Evolutionary conservation across 1,284 basidiomycete genomes (phyloP).

Genomic region (Rhodotorula mucilaginosa): DNA sequence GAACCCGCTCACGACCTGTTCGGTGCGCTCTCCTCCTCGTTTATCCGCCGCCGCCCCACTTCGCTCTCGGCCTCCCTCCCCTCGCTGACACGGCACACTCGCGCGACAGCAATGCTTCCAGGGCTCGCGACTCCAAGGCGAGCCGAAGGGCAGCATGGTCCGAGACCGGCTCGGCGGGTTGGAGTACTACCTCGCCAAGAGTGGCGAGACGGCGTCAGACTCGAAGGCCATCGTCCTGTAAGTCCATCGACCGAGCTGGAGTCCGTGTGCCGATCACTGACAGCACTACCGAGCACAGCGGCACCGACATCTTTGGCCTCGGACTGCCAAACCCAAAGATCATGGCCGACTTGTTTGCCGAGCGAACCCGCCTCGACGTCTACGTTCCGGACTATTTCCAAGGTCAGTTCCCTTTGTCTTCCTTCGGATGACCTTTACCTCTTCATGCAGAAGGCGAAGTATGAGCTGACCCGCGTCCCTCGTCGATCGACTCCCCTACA

Average conservation of each 20-base stretch:
- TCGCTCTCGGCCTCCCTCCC: background rate
- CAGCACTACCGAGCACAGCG: background rate
- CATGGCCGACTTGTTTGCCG: conserved; percentile 21
- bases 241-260: background rate
- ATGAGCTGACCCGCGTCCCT: too few species aligned
- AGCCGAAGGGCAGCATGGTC: conserved; percentile 6
- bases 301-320: conserved; percentile 25
- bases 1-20: background rate
- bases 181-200: conserved; percentile 8
- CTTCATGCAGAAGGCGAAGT: too few species aligned
- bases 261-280: background rate
- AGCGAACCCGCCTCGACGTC: background rate
- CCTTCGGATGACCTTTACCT: too few species aligned
- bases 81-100: background rate
- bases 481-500: too few species aligned
- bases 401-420: background rate
- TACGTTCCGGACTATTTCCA: conserved; percentile 17
- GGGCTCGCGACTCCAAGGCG: conserved; percentile 7
- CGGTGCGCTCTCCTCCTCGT: background rate
- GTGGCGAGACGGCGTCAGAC: background rate
- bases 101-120: conserved; percentile 8
- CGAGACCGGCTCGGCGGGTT: background rate
- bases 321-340: conserved; percentile 19
- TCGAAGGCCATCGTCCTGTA: conserved; percentile 20
- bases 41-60: background rate